phyloP scores from a whole-genome alignment of 2,329 filamentous ascomycete genomes.

The Fusarium floridanum region DNA sequence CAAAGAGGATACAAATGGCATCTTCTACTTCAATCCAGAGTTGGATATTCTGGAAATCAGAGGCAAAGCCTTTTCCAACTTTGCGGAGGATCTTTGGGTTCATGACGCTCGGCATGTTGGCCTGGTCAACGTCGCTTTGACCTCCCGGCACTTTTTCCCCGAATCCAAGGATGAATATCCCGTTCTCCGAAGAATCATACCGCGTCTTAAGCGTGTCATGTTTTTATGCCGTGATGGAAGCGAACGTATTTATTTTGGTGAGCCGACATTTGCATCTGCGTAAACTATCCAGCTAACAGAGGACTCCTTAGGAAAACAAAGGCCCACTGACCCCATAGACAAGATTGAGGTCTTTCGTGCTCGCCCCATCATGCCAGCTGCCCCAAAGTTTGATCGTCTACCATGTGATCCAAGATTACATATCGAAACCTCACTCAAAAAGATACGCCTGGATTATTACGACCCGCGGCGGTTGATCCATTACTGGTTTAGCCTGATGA shows the following conservation, averaged over 20 bases:
- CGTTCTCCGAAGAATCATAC: neutral
- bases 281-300: no score
- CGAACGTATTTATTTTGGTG: neutral
- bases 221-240: rapidly evolving
- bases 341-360: neutral
- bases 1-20: neutral
- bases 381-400: neutral
- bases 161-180: no score
- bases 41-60: neutral
- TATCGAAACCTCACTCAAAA: neutral
- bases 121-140: neutral
- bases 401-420: neutral
- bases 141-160: rapidly evolving
- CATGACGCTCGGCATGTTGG: neutral
- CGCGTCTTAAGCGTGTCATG: neutral
- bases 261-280: rapidly evolving
- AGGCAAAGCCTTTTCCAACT: neutral
- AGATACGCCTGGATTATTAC: neutral
- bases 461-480: neutral
- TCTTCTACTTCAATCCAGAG: neutral
- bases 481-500: neutral
- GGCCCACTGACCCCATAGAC: neutral
- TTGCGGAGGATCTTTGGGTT: neutral
- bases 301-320: neutral
- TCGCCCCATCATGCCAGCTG: neutral